Evolutionary conservation across 2,329 filamentous ascomycete genomes (phyloP).

Genomic region (Fusarium coicis): DNA sequence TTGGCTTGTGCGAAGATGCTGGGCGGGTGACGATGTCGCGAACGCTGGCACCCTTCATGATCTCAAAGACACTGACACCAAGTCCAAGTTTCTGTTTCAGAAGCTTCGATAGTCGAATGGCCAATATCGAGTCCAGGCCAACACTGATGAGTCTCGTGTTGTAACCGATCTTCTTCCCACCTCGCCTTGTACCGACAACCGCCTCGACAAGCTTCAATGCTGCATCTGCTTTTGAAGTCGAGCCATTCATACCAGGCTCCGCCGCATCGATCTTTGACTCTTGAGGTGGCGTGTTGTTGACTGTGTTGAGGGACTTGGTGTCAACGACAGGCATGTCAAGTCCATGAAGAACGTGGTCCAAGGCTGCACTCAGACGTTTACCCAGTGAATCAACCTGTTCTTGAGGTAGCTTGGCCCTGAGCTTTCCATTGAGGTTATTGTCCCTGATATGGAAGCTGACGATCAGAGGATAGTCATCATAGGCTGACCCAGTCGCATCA

Average conservation of each 20-base stretch:
- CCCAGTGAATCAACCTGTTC: neutral
- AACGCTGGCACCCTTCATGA: conserved; percentile 18
- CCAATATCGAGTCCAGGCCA: conserved; percentile 21
- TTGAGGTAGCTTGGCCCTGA: neutral
- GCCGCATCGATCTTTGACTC: fast-evolving
- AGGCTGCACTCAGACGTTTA: neutral
- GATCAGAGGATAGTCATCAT: conserved; percentile 25
- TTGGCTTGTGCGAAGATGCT: neutral
- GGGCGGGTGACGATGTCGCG: neutral
- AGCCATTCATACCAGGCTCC: neutral
- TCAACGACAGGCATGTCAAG: neutral
- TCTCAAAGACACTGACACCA: conserved; percentile 5
- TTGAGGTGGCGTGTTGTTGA: fast-evolving
- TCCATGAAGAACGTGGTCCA: neutral
- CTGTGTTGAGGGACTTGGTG: neutral
- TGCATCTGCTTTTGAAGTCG: neutral
- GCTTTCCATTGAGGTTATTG: neutral
- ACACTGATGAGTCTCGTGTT: conserved; percentile 11
- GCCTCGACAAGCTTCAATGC: neutral
- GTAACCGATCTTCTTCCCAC: neutral
- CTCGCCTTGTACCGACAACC: neutral
- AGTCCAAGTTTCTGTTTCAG: conserved; percentile 9
- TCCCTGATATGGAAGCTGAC: conserved; percentile 23
- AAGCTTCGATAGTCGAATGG: conserved; percentile 25
- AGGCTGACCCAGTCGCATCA: neutral